Conservation (phyloP, 306 rosid species). For the Hippophae rhamnoides region DNA sequence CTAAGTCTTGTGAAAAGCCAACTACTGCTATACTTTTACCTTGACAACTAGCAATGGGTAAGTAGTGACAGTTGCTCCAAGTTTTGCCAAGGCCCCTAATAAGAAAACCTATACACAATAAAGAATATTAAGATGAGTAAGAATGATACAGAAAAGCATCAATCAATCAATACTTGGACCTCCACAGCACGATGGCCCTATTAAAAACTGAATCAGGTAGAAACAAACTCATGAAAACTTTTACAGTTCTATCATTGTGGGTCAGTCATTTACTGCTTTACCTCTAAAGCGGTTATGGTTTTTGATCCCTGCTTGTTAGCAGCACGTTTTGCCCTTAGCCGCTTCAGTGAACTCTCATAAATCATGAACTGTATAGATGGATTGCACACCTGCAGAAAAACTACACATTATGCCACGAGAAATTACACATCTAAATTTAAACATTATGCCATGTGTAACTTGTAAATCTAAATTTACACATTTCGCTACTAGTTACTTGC, state of each 20-base stretch:
- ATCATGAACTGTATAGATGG: conserved; percentile 84
- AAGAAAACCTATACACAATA: conserved; percentile 45
- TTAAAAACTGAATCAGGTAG: too few species aligned
- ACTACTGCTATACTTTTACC: conserved; percentile 30
- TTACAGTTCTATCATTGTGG: not conserved
- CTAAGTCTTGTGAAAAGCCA: not conserved
- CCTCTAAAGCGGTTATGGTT: conserved; percentile 57
- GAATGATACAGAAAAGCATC: not conserved
- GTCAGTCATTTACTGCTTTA: conserved; percentile 15
- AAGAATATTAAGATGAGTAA: not conserved
- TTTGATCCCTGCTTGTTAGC: conserved; percentile 36
- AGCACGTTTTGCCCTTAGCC: conserved; percentile 41
- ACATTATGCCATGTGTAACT: too few species aligned
- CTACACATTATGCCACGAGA: not conserved
- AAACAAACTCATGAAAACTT: not conserved
- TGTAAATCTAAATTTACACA: too few species aligned
- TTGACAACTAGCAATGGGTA: conserved; percentile 76
- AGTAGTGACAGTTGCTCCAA: conserved; percentile 73
- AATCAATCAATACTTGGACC: not conserved
- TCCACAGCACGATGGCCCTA: not conserved
- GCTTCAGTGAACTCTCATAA: conserved; percentile 61
- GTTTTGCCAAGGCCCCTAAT: conserved; percentile 78
- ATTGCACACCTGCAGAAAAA: conserved; percentile 58
- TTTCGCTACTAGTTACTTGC: too few species aligned
- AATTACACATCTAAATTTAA: not conserved